Conservation (phyloP, 2,329 filamentous ascomycete genomes). For the Didymellaceae sp. region DNA sequence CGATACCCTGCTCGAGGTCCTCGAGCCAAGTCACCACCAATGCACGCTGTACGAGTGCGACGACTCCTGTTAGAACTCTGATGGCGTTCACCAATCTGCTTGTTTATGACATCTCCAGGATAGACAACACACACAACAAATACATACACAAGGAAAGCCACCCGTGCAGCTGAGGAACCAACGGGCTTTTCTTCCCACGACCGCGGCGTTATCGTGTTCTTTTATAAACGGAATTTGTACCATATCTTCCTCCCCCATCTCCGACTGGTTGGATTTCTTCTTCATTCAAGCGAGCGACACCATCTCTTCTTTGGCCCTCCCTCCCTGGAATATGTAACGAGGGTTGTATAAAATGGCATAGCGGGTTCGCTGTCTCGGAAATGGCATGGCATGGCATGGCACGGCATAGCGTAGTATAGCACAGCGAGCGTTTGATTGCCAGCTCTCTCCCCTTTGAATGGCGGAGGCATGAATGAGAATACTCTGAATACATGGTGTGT, state of each 20-base stretch:
- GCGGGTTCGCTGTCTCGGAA: too few species aligned
- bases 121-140: too few species aligned
- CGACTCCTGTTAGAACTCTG: conserved; percentile 8
- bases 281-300: neutral
- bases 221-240: conserved; percentile 11
- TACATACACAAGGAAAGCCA: too few species aligned
- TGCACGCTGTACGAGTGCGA: conserved; percentile 22
- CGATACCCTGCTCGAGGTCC: conserved; percentile 29
- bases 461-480: conserved; percentile 4
- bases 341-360: conserved; percentile 19
- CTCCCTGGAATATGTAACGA: too few species aligned
- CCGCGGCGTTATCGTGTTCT: neutral
- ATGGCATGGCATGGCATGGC: too few species aligned
- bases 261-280: conserved; percentile 5
- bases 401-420: too few species aligned
- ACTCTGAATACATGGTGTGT: neutral
- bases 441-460: conserved; percentile 14
- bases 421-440: conserved; percentile 14
- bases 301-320: conserved; percentile 11
- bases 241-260: conserved; percentile 8
- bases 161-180: too few species aligned
- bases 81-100: too few species aligned
- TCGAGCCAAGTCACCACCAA: conserved; percentile 19
- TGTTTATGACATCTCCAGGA: conserved; percentile 7
- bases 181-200: too few species aligned